Evolutionary conservation across 139 green algal species (phyloP), one percentile per base, ranked within the genome.

Genomic region (Chlamydomonas urium): DNA sequence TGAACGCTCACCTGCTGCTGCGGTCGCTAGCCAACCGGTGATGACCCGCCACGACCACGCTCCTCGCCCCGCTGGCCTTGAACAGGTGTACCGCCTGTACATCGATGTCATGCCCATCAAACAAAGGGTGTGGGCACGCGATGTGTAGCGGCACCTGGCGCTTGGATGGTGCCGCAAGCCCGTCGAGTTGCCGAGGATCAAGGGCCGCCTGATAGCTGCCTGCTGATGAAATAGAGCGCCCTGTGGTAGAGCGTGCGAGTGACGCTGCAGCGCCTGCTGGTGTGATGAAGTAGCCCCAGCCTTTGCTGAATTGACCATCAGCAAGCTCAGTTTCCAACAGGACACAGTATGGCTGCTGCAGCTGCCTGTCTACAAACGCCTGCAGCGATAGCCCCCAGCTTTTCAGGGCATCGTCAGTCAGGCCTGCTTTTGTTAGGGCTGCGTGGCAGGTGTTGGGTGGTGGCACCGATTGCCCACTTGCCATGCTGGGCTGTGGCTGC

Each of bases 1-100:
- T n/a, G n/a, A n/a, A n/a, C n/a, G n/a, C n/a, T 53, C 42, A 53
- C 42, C 42, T 53, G 42, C 42, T 53, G 42, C 42, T 53, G 42
- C 42, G 10, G 42, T 53, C 17, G 42, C 42, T 53, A 53, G 42
- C 42, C 14, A 53, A 17, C 42, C 42, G 42, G 42, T 53, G 42
- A 17, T 53, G 42, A 17, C 42, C 42, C 42, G 42, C 10, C 42
- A 17, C 42, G 42, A n/a, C 42, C 14, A 53, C 42, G 10, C 42
- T 17, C 42, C 17, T 17, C 42, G 14, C 42, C 10, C 42, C 42
- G 10, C 14, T 53, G 14, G 42, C 10, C 17, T 53, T 53, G 10
- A 53, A 53, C 42, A 53, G 14, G 42, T n/a, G 17, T 17, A 53
- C 14, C 42, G 42, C 42, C 42, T 53, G 42, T 17, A n/a, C 42